phyloP scores from a whole-genome alignment of 371 early-diverging fungal genomes.

The Rhizopus delemar region DNA sequence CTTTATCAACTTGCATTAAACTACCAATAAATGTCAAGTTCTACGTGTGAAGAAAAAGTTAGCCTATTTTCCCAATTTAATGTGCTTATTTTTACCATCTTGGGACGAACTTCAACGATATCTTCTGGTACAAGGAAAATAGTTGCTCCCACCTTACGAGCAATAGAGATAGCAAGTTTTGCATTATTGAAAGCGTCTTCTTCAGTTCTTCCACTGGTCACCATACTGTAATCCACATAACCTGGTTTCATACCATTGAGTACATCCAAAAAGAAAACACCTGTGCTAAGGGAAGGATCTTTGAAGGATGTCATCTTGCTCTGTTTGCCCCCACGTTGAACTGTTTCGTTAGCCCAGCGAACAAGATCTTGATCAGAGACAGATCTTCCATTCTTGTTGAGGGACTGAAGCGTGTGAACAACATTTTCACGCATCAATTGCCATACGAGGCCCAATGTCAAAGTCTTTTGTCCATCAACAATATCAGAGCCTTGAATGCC shows the following conservation, averaged over 20 bases:
- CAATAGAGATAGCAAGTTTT: constrained; percentile 93
- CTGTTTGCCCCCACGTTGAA: constrained; percentile 65
- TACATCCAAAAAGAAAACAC: constrained; percentile 88
- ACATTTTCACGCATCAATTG: constrained; percentile 97
- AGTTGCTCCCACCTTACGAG: constrained; percentile 93
- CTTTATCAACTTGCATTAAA: constrained; percentile 71
- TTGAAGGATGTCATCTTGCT: constrained; percentile 80
- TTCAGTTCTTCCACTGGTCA: constrained; percentile 74
- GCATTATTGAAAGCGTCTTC: constrained; percentile 87
- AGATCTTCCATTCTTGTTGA: constrained; percentile 77
- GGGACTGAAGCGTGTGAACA: constrained; percentile 84
- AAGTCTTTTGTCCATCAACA: constrained; percentile 84
- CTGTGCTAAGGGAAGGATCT: constrained; percentile 76
- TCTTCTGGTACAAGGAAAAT: constrained; percentile 95
- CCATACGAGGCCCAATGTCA: constrained; percentile 91
- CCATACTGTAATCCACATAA: constrained; percentile 85
- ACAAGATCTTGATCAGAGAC: constrained; percentile 91
- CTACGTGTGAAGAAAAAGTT: constrained; percentile 31
- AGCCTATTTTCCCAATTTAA: neutral
- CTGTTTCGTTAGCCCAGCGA: constrained; percentile 90
- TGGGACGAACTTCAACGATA: constrained; percentile 89
- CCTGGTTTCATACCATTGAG: constrained; percentile 90
- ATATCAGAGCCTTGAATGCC: constrained; percentile 96
- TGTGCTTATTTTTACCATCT: constrained; percentile 61
- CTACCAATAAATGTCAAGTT: constrained; percentile 88